phyloP scores from a whole-genome alignment of 1,284 basidiomycete species.

The Trametes sp. region DNA sequence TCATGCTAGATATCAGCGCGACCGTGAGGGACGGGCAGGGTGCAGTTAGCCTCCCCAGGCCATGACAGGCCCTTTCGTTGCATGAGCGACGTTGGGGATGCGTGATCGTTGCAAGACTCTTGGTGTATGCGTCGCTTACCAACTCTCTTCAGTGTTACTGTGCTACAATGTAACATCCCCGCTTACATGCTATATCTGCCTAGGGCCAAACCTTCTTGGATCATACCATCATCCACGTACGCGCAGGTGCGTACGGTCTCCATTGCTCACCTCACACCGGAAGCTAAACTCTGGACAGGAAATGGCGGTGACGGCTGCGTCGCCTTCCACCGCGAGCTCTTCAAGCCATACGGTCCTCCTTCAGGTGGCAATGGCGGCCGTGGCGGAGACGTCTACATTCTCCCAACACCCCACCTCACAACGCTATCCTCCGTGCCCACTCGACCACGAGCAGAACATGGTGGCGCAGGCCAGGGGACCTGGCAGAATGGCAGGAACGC shows the following conservation, averaged over 20 bases:
- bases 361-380: slow-evolving; percentile 91
- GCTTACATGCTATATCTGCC: slow-evolving; percentile 12
- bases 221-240: slow-evolving; percentile 77
- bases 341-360: slow-evolving; percentile 81
- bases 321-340: slow-evolving; percentile 85
- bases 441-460: slow-evolving; percentile 72
- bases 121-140: not conserved
- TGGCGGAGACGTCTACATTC: slow-evolving; percentile 87
- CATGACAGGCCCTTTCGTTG: no score
- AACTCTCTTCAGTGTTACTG: not conserved
- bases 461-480: slow-evolving; percentile 79
- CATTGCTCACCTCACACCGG: no score
- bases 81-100: no score
- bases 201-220: slow-evolving; percentile 86
- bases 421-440: slow-evolving; percentile 78
- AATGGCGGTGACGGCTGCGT: slow-evolving; percentile 86
- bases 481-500: slow-evolving; percentile 86
- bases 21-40: no score
- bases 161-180: not conserved
- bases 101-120: no score
- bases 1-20: no score
- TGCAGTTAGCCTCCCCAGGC: no score
- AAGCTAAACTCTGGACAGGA: slow-evolving; percentile 50
- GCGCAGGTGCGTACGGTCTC: slow-evolving; percentile 65
- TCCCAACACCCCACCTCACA: slow-evolving; percentile 78